phyloP scores from a whole-genome alignment of 2,329 filamentous ascomycete genomes.

The Knufia petricola region DNA sequence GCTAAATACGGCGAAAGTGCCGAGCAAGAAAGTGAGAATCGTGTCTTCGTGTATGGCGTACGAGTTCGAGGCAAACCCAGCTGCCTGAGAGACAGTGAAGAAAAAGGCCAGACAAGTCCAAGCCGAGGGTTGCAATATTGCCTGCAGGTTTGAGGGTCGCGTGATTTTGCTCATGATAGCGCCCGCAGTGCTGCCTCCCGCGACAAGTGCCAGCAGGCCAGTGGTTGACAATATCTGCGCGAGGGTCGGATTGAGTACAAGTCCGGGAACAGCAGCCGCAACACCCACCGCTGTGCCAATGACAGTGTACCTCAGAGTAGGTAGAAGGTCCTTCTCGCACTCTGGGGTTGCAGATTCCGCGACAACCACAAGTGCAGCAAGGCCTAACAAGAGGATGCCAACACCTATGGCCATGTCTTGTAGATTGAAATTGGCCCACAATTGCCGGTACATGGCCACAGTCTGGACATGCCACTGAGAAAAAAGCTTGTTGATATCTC shows the following conservation, averaged over 20 bases:
- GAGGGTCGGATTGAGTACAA: slow-evolving; percentile 10
- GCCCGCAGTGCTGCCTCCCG: slow-evolving; percentile 36
- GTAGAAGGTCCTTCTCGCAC: slow-evolving; percentile 43
- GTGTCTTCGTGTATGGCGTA: slow-evolving; percentile 99
- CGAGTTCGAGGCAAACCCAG: slow-evolving; percentile 93
- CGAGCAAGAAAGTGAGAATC: slow-evolving; percentile 82
- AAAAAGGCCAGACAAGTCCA: slow-evolving; percentile 83
- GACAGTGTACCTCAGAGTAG: slow-evolving; percentile 43
- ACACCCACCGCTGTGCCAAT: slow-evolving; percentile 40
- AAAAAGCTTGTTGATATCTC: slow-evolving; percentile 48
- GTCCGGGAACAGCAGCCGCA: slow-evolving; percentile 21
- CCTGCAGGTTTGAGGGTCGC: neutral
- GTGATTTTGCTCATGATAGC: slow-evolving; percentile 46
- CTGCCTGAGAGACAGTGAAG: slow-evolving; percentile 77
- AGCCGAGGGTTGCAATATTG: slow-evolving; percentile 41
- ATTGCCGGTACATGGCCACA: slow-evolving; percentile 63
- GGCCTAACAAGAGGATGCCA: slow-evolving; percentile 55
- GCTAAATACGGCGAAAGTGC: slow-evolving; percentile 72
- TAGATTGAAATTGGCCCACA: slow-evolving; percentile 91
- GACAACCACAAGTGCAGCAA: slow-evolving; percentile 64
- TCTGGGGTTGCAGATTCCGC: slow-evolving; percentile 49
- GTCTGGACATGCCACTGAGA: slow-evolving; percentile 68
- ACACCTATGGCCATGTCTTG: slow-evolving; percentile 77
- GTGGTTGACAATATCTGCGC: slow-evolving; percentile 13
- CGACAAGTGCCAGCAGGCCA: slow-evolving; percentile 30